phyloP scores from a whole-genome alignment of 768 basidiomycete genomes.

The Auriculariales sp. region DNA sequence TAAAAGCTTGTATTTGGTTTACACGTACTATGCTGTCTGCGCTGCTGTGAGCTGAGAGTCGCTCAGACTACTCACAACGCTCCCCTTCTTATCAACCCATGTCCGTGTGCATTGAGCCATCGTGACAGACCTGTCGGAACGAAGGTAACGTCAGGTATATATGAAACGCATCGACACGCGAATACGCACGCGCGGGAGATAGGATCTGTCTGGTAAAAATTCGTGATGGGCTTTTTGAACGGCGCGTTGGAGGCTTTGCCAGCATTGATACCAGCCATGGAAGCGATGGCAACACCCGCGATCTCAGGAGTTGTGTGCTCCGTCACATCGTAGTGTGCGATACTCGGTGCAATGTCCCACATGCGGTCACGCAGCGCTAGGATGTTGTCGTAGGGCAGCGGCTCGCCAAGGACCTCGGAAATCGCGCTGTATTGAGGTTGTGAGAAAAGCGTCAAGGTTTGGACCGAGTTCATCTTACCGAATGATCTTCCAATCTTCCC shows the following conservation, averaged over 20 bases:
- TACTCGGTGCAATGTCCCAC: conserved; percentile 90
- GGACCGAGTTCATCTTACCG: too few relatives aligned
- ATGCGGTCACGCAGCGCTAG: conserved; percentile 75
- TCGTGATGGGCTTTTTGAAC: conserved; percentile 69
- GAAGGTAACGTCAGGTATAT: conserved; percentile 2
- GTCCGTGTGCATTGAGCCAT: conserved; percentile 90
- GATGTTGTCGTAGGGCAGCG: conserved; percentile 83
- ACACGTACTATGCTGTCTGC: not conserved
- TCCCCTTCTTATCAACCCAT: conserved; percentile 43
- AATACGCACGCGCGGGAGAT: conserved; percentile 79
- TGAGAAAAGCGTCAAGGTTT: not conserved
- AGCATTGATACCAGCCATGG: conserved; percentile 35
- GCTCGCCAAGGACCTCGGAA: conserved; percentile 68
- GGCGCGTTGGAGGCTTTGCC: conserved; percentile 42
- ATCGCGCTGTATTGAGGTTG: conserved; percentile 43
- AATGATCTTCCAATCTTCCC: conserved; percentile 97
- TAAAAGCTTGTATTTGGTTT: too few relatives aligned
- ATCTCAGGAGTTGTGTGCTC: conserved; percentile 68
- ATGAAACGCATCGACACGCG: not conserved
- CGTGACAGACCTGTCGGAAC: conserved; percentile 56
- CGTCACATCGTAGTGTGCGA: conserved; percentile 70
- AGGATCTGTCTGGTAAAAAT: conserved; percentile 95
- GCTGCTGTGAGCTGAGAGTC: not conserved
- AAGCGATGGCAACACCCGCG: conserved; percentile 52
- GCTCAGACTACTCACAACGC: not conserved